These are phyloP conservation scores for Fusarium sp. DNA, from an alignment of 2,329 filamentous ascomycete genomes.

Conservation along the genomic window DNA sequence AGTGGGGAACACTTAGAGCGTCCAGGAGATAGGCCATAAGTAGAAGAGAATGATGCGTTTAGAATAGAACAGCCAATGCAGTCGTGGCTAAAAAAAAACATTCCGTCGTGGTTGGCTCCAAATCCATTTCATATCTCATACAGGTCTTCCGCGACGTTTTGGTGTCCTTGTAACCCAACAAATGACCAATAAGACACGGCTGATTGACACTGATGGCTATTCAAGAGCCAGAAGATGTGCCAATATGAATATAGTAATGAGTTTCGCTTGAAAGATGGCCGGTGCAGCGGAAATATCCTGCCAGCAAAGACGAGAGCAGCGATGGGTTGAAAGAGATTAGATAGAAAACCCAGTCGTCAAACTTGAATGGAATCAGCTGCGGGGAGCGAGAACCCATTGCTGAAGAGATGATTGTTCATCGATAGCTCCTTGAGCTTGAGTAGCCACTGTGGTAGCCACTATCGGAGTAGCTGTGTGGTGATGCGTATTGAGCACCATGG, in stretches of 20 bases:
- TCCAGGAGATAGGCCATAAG: constrained; percentile 20
- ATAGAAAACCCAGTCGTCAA: constrained; percentile 61
- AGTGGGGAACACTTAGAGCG: constrained; percentile 4
- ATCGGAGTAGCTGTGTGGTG: constrained; percentile 62
- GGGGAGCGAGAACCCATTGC: constrained; percentile 57
- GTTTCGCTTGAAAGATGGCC: constrained; percentile 50
- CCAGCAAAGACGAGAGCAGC: constrained; percentile 61
- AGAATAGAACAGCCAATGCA: background rate
- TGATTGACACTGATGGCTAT: constrained; percentile 4
- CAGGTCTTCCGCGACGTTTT: constrained; percentile 50
- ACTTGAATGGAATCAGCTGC: constrained; percentile 57
- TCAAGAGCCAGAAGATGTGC: constrained; percentile 14
- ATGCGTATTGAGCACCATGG: constrained; percentile 54
- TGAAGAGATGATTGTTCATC: constrained; percentile 68
- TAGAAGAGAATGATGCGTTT: constrained; percentile 7
- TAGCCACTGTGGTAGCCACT: constrained; percentile 65
- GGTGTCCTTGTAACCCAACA: constrained; percentile 34
- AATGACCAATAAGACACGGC: constrained; percentile 9
- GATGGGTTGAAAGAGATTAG: constrained; percentile 63
- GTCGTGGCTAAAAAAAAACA: constrained; percentile 17
- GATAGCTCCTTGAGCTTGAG: constrained; percentile 59
- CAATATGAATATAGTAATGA: constrained; percentile 22
- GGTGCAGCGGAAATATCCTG: constrained; percentile 57
- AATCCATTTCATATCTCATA: constrained; percentile 45
- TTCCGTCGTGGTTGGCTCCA: constrained; percentile 34